phyloP scores from a whole-genome alignment of 768 basidiomycete genomes.

The Tulasnella sp. region DNA sequence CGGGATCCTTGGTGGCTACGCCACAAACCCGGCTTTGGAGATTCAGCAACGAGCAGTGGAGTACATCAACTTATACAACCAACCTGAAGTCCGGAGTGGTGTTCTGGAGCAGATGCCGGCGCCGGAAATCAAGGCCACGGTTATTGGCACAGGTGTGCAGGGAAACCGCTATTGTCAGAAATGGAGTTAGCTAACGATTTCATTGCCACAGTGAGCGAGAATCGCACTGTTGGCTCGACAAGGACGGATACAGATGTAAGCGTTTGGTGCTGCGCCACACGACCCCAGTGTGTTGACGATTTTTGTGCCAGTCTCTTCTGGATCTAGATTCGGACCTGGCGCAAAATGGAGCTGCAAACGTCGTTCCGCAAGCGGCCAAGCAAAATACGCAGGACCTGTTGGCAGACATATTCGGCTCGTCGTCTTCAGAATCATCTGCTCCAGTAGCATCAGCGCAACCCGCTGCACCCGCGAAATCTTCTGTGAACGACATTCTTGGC shows the following conservation, averaged over 20 bases:
- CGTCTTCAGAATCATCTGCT: conserved; percentile 30
- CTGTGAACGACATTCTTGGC: conserved; percentile 84
- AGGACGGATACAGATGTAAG: conserved; percentile 63
- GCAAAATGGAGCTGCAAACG: conserved; percentile 36
- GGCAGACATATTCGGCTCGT: conserved; percentile 79
- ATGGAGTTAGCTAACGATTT: not conserved
- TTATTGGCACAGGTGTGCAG: conserved; percentile 75
- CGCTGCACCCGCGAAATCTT: conserved; percentile 39
- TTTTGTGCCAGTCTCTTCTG: not conserved
- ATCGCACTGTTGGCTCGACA: conserved; percentile 91
- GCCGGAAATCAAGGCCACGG: conserved; percentile 93
- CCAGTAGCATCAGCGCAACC: conserved; percentile 36
- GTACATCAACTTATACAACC: conserved; percentile 73
- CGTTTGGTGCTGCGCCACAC: not conserved
- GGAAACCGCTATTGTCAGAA: conserved; percentile 26
- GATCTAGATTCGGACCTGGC: conserved; percentile 59
- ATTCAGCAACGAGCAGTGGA: conserved; percentile 94
- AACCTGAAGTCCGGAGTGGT: conserved; percentile 59
- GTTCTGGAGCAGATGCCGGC: conserved; percentile 99
- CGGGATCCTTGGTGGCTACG: conserved; percentile 69
- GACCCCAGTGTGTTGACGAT: not conserved
- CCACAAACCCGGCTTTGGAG: conserved; percentile 86
- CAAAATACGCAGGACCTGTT: conserved; percentile 79
- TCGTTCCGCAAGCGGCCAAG: conserved; percentile 37
- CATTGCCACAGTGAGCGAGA: conserved; percentile 68